Evolutionary conservation across 208 protist genomes (phyloP), one percentile per base, ranked within the genome.

Genomic region (Leishmania lainsoni): DNA sequence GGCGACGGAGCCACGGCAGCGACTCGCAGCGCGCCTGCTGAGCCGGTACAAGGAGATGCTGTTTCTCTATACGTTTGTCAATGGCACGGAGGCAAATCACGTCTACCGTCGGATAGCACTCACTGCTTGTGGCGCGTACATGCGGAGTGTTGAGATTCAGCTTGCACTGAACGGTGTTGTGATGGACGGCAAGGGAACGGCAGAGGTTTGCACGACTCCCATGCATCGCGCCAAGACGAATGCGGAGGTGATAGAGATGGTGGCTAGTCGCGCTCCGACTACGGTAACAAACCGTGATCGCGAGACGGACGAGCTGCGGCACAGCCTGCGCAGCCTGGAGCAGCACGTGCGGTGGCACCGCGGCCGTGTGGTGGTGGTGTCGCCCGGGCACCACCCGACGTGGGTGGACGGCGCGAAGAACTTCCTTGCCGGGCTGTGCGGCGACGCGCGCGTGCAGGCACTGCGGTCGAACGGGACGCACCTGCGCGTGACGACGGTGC

Each of bases 61-160:
- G 65, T 78, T 99, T 32, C 89, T 99, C 16, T 99, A 99, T 88
- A 99, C 95, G 1, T 99, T 98, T 91, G 98, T 99, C 16, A 99
- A 99, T 83, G 98, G 98, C 26, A 93, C 80, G 17, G 98, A 99
- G 75, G 83, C 78, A 3, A 80, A 93, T 14, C 93, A 97, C 54
- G 78, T 75, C 48, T 94, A 84, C 83, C 89, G 89, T 29, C 77
- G 82, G 5, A 51, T 75, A 1, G 69, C 76, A n/a, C 72, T 86
- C 6, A 16, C 5, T 4, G 35, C 71, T 29, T 90, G 86, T 49
- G 79, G 75, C 2, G 17, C 26, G 0, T 59, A 72, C 6, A 79
- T 90, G 3, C 49, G 69, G 1, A 66, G 49, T 20, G 49, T 84
- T 0, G 81, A 84, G 70, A 0, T 76, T 29, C 81, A 84, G 72